A percentile compares a stretch with the other conserved stretches of the same genome.
Conservation (phyloP, 2,329 filamentous ascomycete species). For the Ophiostoma triangulosporum region DNA sequence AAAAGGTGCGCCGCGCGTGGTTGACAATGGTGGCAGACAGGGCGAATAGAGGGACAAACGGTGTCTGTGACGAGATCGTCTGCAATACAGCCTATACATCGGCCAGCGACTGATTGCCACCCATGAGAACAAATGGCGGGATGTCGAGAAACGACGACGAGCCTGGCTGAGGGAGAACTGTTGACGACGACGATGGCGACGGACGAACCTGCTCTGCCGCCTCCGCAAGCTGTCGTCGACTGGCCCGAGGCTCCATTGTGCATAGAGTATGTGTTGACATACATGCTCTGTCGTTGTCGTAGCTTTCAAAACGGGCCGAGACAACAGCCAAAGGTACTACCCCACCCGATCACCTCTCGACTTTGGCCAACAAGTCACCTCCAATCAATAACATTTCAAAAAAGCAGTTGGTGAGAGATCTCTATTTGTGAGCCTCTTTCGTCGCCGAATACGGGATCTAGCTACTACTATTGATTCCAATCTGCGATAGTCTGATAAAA, state of each 20-base stretch:
- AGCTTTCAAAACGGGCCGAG: too few relatives aligned
- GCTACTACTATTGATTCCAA: background rate
- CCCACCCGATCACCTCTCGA: too few relatives aligned
- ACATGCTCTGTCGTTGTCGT: too few relatives aligned
- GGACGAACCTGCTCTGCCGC: too few relatives aligned
- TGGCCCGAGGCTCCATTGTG: too few relatives aligned
- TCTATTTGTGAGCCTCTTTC: background rate
- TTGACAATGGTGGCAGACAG: slow-evolving; percentile 22
- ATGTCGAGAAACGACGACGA: slow-evolving; percentile 7
- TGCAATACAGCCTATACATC: background rate
- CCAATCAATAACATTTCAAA: too few relatives aligned
- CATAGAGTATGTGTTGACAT: too few relatives aligned
- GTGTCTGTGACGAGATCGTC: slow-evolving; percentile 16
- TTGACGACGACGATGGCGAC: background rate
- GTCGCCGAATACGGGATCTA: background rate
- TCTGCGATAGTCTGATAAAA: background rate
- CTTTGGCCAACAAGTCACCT: too few relatives aligned
- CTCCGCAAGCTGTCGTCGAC: too few relatives aligned
- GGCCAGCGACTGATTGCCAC: background rate
- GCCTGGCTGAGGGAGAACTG: background rate
- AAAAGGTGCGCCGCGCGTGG: slow-evolving; percentile 25
- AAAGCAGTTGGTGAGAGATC: background rate
- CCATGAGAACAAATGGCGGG: background rate
- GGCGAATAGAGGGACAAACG: slow-evolving; percentile 16
- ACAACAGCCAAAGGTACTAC: too few relatives aligned